Percentiles rank a stretch among this genome's conserved stretches.
Conservation (phyloP, 768 basidiomycete genomes). For the Russula griseocarnosa region DNA sequence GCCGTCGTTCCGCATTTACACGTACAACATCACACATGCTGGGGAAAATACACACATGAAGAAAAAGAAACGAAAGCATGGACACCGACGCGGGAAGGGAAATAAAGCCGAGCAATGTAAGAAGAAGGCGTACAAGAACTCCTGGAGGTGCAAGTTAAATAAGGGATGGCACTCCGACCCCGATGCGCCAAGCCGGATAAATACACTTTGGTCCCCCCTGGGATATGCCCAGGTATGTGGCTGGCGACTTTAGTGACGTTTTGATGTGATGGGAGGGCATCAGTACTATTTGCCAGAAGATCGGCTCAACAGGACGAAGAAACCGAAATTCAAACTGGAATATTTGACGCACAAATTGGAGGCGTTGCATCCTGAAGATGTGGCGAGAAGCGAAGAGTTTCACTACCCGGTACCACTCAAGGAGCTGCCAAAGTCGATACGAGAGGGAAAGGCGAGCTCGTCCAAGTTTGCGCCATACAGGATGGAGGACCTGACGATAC, state of each 20-base stretch:
- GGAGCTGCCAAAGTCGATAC: conserved; percentile 51
- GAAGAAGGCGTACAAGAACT: conserved; percentile 48
- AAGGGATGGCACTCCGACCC: conserved; percentile 59
- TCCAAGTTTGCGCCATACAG: conserved; percentile 63
- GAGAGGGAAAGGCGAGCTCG: conserved; percentile 40
- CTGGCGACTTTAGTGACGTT: conserved; percentile 8
- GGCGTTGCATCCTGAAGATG: conserved; percentile 40
- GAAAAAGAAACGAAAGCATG: conserved; percentile 41
- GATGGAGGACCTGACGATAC: conserved; percentile 74
- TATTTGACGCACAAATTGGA: conserved; percentile 62
- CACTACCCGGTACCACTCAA: conserved; percentile 52
- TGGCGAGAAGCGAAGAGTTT: conserved; percentile 33
- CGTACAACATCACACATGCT: conserved; percentile 65
- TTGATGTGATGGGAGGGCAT: conserved; percentile 4
- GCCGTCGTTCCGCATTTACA: conserved; percentile 74
- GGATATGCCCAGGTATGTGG: conserved; percentile 78
- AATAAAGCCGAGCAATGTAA: conserved; percentile 41
- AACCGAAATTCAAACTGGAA: conserved; percentile 70
- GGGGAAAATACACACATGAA: background rate
- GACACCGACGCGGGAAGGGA: conserved; percentile 39
- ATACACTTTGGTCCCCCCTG: conserved; percentile 66
- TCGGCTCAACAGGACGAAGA: conserved; percentile 43
- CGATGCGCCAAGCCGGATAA: conserved; percentile 65
- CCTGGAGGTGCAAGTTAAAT: conserved; percentile 61
- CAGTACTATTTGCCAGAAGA: conserved; percentile 63